Percentiles rank a stretch among this genome's conserved stretches.
phyloP scores from a whole-genome alignment of 352 stramenopile genomes.

The Phytopythium montanum region DNA sequence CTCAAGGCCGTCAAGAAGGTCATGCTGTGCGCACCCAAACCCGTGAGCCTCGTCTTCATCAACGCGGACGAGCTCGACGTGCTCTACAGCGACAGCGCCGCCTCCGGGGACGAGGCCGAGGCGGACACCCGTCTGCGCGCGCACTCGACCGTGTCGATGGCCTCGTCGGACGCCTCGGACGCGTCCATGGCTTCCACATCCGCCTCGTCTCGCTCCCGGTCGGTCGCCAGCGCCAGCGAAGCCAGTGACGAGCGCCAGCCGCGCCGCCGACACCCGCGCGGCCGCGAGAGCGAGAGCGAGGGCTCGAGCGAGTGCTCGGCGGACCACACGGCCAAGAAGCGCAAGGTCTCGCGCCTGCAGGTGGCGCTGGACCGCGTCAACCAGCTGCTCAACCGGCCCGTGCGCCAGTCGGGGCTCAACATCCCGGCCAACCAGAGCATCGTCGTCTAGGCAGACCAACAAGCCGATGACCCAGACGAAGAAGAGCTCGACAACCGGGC shows the following conservation, averaged over 20 bases:
- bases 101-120: constrained; percentile 27
- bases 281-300: constrained; percentile 14
- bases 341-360: constrained; percentile 68
- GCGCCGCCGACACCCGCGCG: constrained; percentile 13
- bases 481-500: constrained; percentile 1
- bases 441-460: constrained; percentile 40
- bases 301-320: constrained; percentile 18
- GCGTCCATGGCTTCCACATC: constrained; percentile 14
- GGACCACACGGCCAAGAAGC: constrained; percentile 45
- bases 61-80: constrained; percentile 16
- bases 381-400: constrained; percentile 67
- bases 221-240: constrained; percentile 17
- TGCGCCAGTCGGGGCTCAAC: constrained; percentile 68
- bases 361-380: constrained; percentile 62
- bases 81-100: constrained; percentile 23
- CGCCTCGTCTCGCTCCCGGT: constrained; percentile 18
- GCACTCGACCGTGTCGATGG: constrained; percentile 16
- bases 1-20: constrained; percentile 75
- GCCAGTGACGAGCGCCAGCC: constrained; percentile 20
- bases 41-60: constrained; percentile 78
- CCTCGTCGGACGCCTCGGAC: neutral
- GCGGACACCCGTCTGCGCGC: constrained; percentile 5
- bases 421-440: constrained; percentile 62
- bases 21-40: constrained; percentile 68
- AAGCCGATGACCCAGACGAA: constrained; percentile 17